Evolutionary conservation across 306 rosid species (phyloP).

Genomic region (Castanopsis chinensis): DNA sequence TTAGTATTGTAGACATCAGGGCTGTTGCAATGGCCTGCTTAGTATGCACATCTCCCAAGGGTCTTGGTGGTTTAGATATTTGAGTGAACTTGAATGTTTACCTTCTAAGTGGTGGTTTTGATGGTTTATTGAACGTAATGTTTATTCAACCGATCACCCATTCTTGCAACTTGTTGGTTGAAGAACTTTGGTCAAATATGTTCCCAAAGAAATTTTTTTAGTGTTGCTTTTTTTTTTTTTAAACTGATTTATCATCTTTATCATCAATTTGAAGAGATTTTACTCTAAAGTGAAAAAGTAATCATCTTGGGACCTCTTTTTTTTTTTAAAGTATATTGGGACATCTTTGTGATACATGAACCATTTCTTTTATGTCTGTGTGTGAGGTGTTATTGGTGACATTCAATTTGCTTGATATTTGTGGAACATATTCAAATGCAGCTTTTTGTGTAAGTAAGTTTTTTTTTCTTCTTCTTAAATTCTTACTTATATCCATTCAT

Average conservation of each 20-base stretch:
- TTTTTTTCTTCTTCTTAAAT: background rate
- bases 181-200: background rate
- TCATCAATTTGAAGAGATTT: background rate
- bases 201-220: background rate
- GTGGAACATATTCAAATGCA: background rate
- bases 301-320: too few species aligned
- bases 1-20: background rate
- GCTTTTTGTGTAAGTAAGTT: background rate
- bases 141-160: background rate
- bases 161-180: background rate
- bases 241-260: background rate
- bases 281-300: background rate
- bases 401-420: background rate
- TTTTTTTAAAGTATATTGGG: background rate
- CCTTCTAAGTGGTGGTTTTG: background rate
- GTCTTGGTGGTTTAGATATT: background rate
- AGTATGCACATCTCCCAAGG: background rate
- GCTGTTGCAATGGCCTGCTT: background rate
- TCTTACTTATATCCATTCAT: conserved; percentile 3
- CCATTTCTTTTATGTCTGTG: background rate
- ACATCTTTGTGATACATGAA: background rate
- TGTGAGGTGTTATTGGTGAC: background rate
- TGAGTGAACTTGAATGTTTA: background rate
- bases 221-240: background rate
- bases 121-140: background rate